Evolutionary conservation across 345 rosid species (phyloP), one percentile per base, ranked within the genome.

Genomic region (Lepidium aucheri): DNA sequence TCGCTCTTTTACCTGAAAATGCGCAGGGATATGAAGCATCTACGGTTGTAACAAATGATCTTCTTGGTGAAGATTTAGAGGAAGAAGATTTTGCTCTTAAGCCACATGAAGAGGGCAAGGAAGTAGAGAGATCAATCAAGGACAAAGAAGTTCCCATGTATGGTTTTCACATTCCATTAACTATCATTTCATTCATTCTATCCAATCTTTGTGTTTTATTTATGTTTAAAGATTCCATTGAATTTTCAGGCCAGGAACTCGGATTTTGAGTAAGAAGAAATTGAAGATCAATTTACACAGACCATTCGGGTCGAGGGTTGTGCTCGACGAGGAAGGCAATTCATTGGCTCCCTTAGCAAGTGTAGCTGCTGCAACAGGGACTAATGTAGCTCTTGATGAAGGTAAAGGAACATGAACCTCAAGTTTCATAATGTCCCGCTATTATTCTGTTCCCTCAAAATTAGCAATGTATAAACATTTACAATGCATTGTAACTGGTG

Each of bases 251-350:
- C 84, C 78, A 24, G 83, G 80, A 26, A 88, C 89, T 39, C 84
- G 90, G 13, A 69, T 89, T 61, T 69, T 68, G 72, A 93, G 90
- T 83, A 90, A 86, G 78, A 93, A 86, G 77, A 90, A 86, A 79
- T 80, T 90, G 71, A 93, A 86, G 85, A 93, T 93, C 71, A 90
- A 85, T 62, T 76, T 74, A 20, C 82, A 94, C 70, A 88, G 94
- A 65, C 97, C 96, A 32, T 73, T 63, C 17, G 99, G 99, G 60
- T 67, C 88, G 15, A 79, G 92, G 72, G 82, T 83, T 49, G 88
- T 86, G 74, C 88, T 88, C 44, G 96, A 94, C 49, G 97, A 94
- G 60, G 86, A 86, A 68, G 96, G 97, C 67, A 86, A 88, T 36
- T 54, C 95, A 6, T 78, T 80, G 58, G 84, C 92, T 60, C 97